Percentiles rank a stretch among this genome's conserved stretches.
phyloP scores from a whole-genome alignment of 345 rosid genomes.

The Citrus trifoliata region DNA sequence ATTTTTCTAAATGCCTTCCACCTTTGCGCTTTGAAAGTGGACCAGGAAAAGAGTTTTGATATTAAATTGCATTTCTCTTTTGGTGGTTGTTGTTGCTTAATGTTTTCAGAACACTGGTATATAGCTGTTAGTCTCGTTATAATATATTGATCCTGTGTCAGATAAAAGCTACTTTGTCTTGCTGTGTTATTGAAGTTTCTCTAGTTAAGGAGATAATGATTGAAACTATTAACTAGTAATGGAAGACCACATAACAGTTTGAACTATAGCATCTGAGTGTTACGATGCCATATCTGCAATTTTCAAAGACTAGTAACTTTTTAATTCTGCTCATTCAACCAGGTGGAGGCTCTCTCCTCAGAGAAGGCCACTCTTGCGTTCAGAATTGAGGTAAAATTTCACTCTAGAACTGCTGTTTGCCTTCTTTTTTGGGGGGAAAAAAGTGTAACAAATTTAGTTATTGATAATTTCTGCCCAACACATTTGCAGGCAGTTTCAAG shows the following conservation, averaged over 20 bases:
- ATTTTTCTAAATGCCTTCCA: neutral
- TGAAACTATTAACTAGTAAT: neutral
- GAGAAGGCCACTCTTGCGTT: conserved; percentile 81
- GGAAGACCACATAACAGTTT: too few species aligned
- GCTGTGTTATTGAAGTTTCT: neutral
- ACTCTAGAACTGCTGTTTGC: neutral
- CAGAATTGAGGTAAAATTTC: conserved; percentile 74
- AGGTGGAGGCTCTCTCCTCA: conserved; percentile 92
- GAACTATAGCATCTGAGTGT: neutral
- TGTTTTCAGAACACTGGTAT: neutral
- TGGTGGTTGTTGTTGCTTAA: neutral
- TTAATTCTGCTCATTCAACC: conserved; percentile 13
- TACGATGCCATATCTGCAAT: neutral
- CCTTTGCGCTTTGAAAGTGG: neutral
- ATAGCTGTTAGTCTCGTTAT: neutral
- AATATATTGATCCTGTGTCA: neutral
- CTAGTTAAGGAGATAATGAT: neutral
- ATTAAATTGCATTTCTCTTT: neutral
- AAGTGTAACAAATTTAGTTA: neutral
- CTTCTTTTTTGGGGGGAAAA: neutral
- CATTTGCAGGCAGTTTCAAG: conserved; percentile 66
- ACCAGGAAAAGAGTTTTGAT: neutral
- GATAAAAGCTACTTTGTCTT: neutral
- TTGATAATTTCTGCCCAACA: neutral
- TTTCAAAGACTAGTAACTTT: neutral